Evolutionary conservation across 345 rosid genomes (phyloP).

Genomic region (Bretschneidera sinensis): DNA sequence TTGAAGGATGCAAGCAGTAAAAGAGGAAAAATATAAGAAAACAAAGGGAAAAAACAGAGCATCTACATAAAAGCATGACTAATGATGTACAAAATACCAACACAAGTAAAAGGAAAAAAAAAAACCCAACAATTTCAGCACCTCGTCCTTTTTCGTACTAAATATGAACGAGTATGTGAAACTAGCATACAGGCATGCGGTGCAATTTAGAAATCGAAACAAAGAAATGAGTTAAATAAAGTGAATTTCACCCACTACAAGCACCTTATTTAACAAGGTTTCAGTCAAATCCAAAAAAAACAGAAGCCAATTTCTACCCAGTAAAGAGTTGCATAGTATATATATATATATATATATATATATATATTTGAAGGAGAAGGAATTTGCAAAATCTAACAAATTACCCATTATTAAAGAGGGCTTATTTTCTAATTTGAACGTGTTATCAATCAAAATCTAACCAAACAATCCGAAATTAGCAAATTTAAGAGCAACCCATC

Average conservation of each 20-base stretch:
- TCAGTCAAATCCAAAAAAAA: background rate
- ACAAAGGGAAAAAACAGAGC: no score
- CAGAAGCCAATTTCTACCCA: background rate
- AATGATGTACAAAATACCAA: no score
- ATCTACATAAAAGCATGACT: no score
- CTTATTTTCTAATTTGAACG: background rate
- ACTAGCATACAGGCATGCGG: no score
- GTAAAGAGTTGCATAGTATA: background rate
- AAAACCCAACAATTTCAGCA: background rate
- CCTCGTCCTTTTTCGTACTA: no score
- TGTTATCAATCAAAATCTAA: conserved; percentile 2
- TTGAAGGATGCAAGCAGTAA: no score
- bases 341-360: no score
- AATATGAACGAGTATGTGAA: no score
- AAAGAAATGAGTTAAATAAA: no score
- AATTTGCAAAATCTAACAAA: no score
- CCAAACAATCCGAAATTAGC: background rate
- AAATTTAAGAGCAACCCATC: background rate
- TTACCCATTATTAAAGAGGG: background rate
- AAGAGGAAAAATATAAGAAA: no score
- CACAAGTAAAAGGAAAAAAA: background rate
- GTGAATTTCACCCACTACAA: background rate
- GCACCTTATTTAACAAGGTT: background rate
- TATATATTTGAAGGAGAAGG: no score
- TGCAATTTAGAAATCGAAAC: background rate